These are phyloP conservation scores for Neophaeococcomyces aloes DNA, from an alignment of 2,329 filamentous ascomycete species.

Conservation along the genomic window DNA sequence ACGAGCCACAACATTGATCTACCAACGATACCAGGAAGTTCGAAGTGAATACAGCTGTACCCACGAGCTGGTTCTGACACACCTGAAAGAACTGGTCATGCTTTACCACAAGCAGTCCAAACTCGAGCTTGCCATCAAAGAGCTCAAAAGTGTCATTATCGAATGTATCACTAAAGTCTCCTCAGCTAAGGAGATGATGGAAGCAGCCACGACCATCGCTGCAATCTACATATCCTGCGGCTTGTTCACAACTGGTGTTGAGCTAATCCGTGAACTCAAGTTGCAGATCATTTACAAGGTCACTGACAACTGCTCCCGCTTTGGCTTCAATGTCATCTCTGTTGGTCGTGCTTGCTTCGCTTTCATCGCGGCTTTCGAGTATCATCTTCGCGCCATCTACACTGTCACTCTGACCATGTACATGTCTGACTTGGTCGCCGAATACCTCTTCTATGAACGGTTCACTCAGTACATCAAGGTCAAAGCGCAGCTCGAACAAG, in stretches of 20 bases:
- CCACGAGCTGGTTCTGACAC: slow-evolving; percentile 30
- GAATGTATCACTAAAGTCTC: slow-evolving; percentile 35
- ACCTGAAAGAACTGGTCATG: slow-evolving; percentile 29
- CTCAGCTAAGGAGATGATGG: not conserved
- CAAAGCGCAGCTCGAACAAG: slow-evolving; percentile 26
- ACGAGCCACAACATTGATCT: slow-evolving; percentile 7
- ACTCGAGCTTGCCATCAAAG: slow-evolving; percentile 23
- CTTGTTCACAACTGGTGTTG: slow-evolving; percentile 31
- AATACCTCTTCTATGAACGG: slow-evolving; percentile 33
- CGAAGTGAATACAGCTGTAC: slow-evolving; percentile 30
- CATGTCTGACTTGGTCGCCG: slow-evolving; percentile 34
- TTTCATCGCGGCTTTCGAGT: slow-evolving; percentile 38
- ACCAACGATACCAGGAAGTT: slow-evolving; percentile 13
- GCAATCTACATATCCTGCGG: slow-evolving; percentile 37
- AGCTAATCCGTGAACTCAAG: slow-evolving; percentile 39
- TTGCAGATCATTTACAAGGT: slow-evolving; percentile 41
- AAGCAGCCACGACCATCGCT: slow-evolving; percentile 34
- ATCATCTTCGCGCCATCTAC: slow-evolving; percentile 29
- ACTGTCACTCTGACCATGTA: slow-evolving; percentile 30
- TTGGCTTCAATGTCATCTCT: slow-evolving; percentile 21
- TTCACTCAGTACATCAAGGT: slow-evolving; percentile 27
- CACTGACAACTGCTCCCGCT: slow-evolving; percentile 16
- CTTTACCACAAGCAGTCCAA: slow-evolving; percentile 29
- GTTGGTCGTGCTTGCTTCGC: slow-evolving; percentile 29
- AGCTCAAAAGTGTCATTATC: slow-evolving; percentile 32